Conservation (phyloP, 2,329 filamentous ascomycete genomes). For the Lithohypha guttulata region DNA sequence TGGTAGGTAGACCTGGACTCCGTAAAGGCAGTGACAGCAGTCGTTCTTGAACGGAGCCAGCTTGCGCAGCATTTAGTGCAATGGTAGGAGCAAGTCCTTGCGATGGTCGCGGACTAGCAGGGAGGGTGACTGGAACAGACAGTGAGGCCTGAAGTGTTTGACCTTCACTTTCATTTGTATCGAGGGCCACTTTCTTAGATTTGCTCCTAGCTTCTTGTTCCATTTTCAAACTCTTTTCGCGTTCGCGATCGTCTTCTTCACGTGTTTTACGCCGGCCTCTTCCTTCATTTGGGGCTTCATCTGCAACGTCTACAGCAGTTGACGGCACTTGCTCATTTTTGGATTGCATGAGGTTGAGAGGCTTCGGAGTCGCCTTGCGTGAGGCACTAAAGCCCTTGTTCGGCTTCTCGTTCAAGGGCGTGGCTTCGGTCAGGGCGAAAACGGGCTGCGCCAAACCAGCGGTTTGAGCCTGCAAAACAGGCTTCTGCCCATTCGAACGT, state of each 20-base stretch:
- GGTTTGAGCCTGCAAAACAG: conserved; percentile 11
- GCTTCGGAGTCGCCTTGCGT: conserved; percentile 75
- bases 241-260: conserved; percentile 73
- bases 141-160: conserved; percentile 29
- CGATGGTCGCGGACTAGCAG: conserved; percentile 7
- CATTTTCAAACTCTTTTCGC: conserved; percentile 55
- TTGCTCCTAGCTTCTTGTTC: conserved; percentile 61
- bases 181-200: conserved; percentile 56
- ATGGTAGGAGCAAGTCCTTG: conserved; percentile 1
- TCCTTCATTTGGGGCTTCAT: conserved; percentile 15
- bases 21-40: conserved; percentile 37
- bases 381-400: conserved; percentile 47
- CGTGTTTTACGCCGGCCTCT: conserved; percentile 73
- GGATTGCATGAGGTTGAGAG: conserved; percentile 56
- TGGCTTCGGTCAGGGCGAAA: conserved; percentile 25
- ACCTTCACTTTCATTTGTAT: conserved; percentile 23
- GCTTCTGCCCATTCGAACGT: conserved; percentile 3
- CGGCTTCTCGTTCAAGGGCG: conserved; percentile 37
- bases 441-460: conserved; percentile 14
- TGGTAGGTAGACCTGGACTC: conserved; percentile 54
- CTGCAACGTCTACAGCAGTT: conserved; percentile 1
- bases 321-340: conserved; percentile 9
- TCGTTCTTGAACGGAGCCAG: conserved; percentile 16
- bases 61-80: conserved; percentile 19
- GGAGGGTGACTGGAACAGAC: background rate